These are phyloP conservation scores for Trichoderma afroharzianum DNA, from an alignment of 2,329 filamentous ascomycete species.

Conservation along the genomic window DNA sequence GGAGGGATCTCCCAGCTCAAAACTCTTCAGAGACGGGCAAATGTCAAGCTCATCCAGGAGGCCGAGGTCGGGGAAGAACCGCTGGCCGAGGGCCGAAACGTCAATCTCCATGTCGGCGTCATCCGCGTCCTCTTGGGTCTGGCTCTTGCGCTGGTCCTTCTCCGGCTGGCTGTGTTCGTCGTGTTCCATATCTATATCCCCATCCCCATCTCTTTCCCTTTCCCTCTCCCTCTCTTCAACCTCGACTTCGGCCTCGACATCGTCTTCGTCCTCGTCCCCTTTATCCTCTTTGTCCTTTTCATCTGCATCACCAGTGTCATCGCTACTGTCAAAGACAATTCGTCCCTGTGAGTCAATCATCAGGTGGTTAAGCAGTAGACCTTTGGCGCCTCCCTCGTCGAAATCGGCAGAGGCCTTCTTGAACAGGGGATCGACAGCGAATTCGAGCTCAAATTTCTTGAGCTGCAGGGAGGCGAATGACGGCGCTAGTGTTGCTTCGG, in stretches of 20 bases:
- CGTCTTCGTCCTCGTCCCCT: constrained; percentile 37
- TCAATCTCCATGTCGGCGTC: constrained; percentile 65
- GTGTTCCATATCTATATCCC: constrained; percentile 35
- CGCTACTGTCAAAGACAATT: constrained; percentile 97
- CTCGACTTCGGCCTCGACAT: constrained; percentile 31
- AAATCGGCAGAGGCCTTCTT: constrained; percentile 99
- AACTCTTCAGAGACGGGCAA: constrained; percentile 90
- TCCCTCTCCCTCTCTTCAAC: constrained; percentile 32
- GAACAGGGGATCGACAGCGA: constrained; percentile 95
- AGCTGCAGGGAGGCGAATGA: constrained; percentile 85
- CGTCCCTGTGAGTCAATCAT: constrained; percentile 88
- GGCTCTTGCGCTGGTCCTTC: constrained; percentile 37
- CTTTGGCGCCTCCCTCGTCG: constrained; percentile 95
- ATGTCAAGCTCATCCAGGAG: constrained; percentile 82
- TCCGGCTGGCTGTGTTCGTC: constrained; percentile 32
- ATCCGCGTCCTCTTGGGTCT: constrained; percentile 46
- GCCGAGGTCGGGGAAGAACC: constrained; percentile 81
- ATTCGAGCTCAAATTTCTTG: constrained; percentile 97
- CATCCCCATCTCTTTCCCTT: constrained; percentile 40
- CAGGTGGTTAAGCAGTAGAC: constrained; percentile 90
- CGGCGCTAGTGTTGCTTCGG: constrained; percentile 87
- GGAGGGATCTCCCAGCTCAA: constrained; percentile 83
- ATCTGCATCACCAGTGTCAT: constrained; percentile 63
- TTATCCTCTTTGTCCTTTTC: constrained; percentile 36
- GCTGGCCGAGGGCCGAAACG: constrained; percentile 66